Evolutionary conservation across 305 asterid species (phyloP).

Genomic region (Fraxinus platypoda): DNA sequence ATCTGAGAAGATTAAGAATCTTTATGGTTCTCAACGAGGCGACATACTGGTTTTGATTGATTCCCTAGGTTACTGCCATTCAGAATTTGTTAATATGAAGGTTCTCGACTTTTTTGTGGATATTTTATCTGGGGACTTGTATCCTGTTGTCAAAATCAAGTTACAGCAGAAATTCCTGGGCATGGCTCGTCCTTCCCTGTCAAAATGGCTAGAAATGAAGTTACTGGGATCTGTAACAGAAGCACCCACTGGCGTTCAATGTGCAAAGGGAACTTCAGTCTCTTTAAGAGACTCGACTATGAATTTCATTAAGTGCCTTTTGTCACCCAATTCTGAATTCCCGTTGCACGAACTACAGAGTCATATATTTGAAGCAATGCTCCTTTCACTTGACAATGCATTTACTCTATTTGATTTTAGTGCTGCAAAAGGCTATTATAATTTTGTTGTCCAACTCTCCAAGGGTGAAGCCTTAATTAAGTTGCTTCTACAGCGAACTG

Average conservation of each 20-base stretch:
- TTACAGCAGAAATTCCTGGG: constrained; percentile 68
- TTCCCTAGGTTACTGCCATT: constrained; percentile 64
- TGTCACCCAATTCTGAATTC: constrained; percentile 47
- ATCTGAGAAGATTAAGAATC: constrained; percentile 47
- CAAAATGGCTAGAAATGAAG: constrained; percentile 86
- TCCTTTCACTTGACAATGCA: constrained; percentile 80
- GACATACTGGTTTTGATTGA: constrained; percentile 78
- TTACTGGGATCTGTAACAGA: constrained; percentile 65
- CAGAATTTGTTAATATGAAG: constrained; percentile 71
- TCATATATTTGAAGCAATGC: constrained; percentile 77
- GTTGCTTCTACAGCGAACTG: constrained; percentile 65
- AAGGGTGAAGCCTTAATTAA: constrained; percentile 65
- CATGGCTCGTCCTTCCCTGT: constrained; percentile 62
- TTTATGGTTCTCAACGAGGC: constrained; percentile 58
- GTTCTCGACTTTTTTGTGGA: constrained; percentile 83
- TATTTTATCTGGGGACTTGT: constrained; percentile 59
- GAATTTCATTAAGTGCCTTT: constrained; percentile 64
- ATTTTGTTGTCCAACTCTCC: constrained; percentile 71
- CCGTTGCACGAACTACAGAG: constrained; percentile 55
- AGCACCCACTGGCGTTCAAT: constrained; percentile 37
- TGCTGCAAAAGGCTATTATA: constrained; percentile 60
- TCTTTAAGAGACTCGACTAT: constrained; percentile 75
- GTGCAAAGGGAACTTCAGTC: constrained; percentile 57
- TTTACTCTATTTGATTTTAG: constrained; percentile 63
- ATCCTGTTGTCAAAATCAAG: constrained; percentile 54